Conservation (phyloP, 1,139 yeast species). For the Sugiyamaella japonica region DNA sequence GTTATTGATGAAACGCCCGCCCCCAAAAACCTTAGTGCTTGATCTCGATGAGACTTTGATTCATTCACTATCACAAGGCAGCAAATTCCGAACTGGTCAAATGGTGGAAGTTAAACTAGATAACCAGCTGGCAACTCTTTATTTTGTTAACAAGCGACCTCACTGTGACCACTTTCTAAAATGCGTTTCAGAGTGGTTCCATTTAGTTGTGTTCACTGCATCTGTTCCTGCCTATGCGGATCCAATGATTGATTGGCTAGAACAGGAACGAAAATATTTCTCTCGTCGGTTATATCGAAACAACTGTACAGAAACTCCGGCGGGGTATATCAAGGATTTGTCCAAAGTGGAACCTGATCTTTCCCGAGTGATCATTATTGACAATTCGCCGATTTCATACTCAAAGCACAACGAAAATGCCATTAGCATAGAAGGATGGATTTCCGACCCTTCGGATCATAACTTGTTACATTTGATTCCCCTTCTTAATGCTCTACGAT, state of each 20-base stretch:
- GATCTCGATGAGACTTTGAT: constrained; percentile 94
- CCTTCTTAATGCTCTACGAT: constrained; percentile 71
- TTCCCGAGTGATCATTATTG: constrained; percentile 74
- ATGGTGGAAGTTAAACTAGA: constrained; percentile 83
- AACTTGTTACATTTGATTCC: constrained; percentile 82
- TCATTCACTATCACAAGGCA: constrained; percentile 78
- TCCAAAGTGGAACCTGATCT: constrained; percentile 57
- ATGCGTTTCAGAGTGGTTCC: constrained; percentile 83
- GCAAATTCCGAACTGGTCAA: constrained; percentile 57
- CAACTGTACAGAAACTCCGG: constrained; percentile 65
- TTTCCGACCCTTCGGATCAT: constrained; percentile 86
- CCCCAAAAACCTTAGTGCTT: constrained; percentile 68
- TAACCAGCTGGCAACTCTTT: constrained; percentile 64
- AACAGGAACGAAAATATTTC: constrained; percentile 53
- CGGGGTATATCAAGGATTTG: constrained; percentile 87
- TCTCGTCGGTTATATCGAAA: constrained; percentile 69
- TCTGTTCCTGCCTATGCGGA: constrained; percentile 95
- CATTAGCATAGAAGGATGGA: constrained; percentile 95
- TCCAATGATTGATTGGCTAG: constrained; percentile 91
- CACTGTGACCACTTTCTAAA: constrained; percentile 80
- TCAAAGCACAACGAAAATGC: constrained; percentile 85
- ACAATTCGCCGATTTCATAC: constrained; percentile 89
- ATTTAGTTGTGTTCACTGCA: constrained; percentile 88
- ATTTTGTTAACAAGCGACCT: constrained; percentile 90
- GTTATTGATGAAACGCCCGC: constrained; percentile 44